These are phyloP conservation scores for Colletotrichum spinosum DNA, from an alignment of 2,329 filamentous ascomycete genomes.

Conservation along the genomic window DNA sequence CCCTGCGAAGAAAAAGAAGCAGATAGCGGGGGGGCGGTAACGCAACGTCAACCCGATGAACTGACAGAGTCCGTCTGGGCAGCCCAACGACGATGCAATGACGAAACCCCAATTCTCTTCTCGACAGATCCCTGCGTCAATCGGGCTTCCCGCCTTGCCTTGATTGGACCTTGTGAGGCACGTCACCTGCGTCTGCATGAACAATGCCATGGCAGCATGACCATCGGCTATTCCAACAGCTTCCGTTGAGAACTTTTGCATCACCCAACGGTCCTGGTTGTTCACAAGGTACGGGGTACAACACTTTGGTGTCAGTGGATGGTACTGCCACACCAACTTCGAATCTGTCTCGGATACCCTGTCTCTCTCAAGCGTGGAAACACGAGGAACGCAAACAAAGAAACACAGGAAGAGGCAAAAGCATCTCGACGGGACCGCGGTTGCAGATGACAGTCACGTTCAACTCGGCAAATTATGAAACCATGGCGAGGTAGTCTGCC, in stretches of 20 bases:
- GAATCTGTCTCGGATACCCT: background rate
- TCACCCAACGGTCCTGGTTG: no score
- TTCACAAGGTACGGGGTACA: no score
- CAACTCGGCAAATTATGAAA: conserved; percentile 5
- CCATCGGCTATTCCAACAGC: background rate
- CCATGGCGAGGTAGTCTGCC: background rate
- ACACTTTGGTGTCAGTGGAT: no score
- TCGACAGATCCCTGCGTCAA: conserved; percentile 31
- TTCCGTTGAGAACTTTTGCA: background rate
- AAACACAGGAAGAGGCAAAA: background rate
- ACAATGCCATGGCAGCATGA: conserved; percentile 30
- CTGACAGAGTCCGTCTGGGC: no score
- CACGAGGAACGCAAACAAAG: background rate
- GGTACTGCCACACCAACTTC: no score
- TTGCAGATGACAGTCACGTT: conserved; percentile 5
- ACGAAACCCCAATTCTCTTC: conserved; percentile 10
- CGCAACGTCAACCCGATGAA: no score
- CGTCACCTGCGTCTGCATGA: conserved; percentile 30
- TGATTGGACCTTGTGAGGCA: conserved; percentile 26
- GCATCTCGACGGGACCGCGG: conserved; percentile 1
- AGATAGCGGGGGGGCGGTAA: no score
- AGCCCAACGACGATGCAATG: conserved; percentile 1
- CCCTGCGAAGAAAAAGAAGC: no score
- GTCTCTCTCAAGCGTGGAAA: conserved; percentile 1
- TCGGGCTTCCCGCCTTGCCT: conserved; percentile 32